phyloP scores from a whole-genome alignment of 352 stramenopile species.

The Pythium periplocum region DNA sequence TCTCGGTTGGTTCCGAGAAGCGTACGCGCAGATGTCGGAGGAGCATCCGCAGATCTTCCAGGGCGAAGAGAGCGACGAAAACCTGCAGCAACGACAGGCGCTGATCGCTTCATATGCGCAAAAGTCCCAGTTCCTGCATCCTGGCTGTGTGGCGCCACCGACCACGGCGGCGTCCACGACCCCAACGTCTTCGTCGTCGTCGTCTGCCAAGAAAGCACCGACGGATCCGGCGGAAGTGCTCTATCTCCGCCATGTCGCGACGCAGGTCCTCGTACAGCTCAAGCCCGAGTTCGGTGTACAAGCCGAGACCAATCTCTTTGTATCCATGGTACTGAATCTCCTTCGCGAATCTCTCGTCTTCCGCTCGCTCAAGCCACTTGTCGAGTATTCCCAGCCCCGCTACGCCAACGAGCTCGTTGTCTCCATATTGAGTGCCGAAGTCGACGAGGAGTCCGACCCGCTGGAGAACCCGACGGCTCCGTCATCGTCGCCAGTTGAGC shows the following conservation, averaged over 20 bases:
- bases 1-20: slow-evolving; percentile 75
- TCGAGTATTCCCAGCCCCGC: slow-evolving; percentile 60
- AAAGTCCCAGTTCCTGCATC: slow-evolving; percentile 57
- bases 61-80: slow-evolving; percentile 42
- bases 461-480: neutral
- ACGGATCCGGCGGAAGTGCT: slow-evolving; percentile 36
- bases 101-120: slow-evolving; percentile 53
- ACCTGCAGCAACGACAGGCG: slow-evolving; percentile 47
- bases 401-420: slow-evolving; percentile 69
- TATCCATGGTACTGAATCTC: slow-evolving; percentile 62
- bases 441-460: slow-evolving; percentile 21
- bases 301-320: slow-evolving; percentile 50
- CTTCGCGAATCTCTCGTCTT: slow-evolving; percentile 57
- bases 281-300: slow-evolving; percentile 52
- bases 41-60: slow-evolving; percentile 53
- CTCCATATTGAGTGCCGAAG: slow-evolving; percentile 24
- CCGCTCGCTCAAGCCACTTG: slow-evolving; percentile 60
- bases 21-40: slow-evolving; percentile 58
- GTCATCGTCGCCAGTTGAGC: slow-evolving; percentile 2
- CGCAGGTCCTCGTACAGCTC: slow-evolving; percentile 58
- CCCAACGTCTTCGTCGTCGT: neutral
- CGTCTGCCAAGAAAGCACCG: slow-evolving; percentile 17
- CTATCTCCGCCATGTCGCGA: slow-evolving; percentile 66
- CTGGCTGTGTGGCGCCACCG: slow-evolving; percentile 35
- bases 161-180: slow-evolving; percentile 3